Base-by-base conservation (phyloP, 2,329 filamentous ascomycete species). In the Apiospora hydei region DNA sequence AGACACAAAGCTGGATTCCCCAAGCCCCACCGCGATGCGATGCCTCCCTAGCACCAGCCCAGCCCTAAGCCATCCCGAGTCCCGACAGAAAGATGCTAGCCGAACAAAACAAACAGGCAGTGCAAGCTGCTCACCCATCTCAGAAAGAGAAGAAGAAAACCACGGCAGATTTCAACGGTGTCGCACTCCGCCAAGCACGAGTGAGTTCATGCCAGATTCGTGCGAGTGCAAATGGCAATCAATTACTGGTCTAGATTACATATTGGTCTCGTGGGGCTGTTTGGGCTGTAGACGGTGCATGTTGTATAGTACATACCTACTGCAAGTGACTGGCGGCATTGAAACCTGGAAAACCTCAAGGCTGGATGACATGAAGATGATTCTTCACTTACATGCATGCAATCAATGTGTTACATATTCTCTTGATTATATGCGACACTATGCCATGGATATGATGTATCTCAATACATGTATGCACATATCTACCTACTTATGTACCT, bases 41-140 rank as follows among this genome's bases (percentile, higher is more conserved):
- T 64, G 30, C 18, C 57, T 64, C 30, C 30, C 53, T 64, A n/a
- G 57, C 57, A 64, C 57, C 34, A 38, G 57, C 57, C 57, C 34
- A 38, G 57, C 57, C 57, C 57, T 64, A 64, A 64, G 57, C 34
- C 57, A 64, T 30, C 57, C 57, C 57, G 34, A 41, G 34, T 64
- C 34, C 57, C 57, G 57, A 41, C 57, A 41, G 57, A n/a, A 61
- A 61, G 53, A 61, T 61, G n/a, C 53, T 61, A 34, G 30, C 30
- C 53, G 53, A 38, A 38, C 30, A 41, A 64, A 64, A 64, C 57
- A 41, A 41, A n/a, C 7, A 64, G 57, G 34, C 57, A 41, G 34
- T 64, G 57, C 57, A 41, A 64, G 57, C 26, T 30, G 34, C 57
- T 64, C 57, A 38, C 18, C 34, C 57, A 64, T 41, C 57, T 41